Evolutionary conservation across 805 yeast species (phyloP).

Genomic region (Geotrichum ghanense): DNA sequence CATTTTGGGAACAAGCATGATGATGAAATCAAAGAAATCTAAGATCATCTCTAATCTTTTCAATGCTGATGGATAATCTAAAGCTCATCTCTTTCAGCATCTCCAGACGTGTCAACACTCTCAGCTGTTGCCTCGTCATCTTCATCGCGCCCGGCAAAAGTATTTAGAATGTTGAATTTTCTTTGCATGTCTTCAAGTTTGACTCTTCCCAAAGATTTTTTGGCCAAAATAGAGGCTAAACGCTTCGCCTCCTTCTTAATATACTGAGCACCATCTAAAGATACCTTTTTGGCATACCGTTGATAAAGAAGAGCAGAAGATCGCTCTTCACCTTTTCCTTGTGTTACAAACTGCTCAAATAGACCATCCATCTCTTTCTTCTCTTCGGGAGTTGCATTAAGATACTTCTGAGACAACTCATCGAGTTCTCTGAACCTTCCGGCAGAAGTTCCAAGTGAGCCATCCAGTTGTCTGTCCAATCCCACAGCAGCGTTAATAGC

Average conservation of each 20-base stretch:
- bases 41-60: too few relatives aligned
- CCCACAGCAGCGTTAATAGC: conserved; percentile 34
- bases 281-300: conserved; percentile 19
- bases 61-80: too few relatives aligned
- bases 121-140: conserved; percentile 1
- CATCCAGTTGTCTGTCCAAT: conserved; percentile 31
- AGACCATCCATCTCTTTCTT: conserved; percentile 21
- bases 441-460: conserved; percentile 29
- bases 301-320: too few relatives aligned
- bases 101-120: too few relatives aligned
- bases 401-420: conserved; percentile 22
- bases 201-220: conserved; percentile 27
- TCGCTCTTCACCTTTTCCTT: too few relatives aligned
- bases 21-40: too few relatives aligned
- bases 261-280: conserved; percentile 24
- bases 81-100: too few relatives aligned
- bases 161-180: conserved; percentile 39
- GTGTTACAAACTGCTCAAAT: too few relatives aligned
- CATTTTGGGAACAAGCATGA: too few relatives aligned
- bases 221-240: conserved; percentile 31
- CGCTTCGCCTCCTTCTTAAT: conserved; percentile 36
- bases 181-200: conserved; percentile 40
- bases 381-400: conserved; percentile 22
- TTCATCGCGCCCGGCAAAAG: conserved; percentile 16
- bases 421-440: conserved; percentile 31